Percentiles rank a stretch among this genome's conserved stretches.
Conservation (phyloP, 176 grass and related monocot species). For the Triticum aestivum region DNA sequence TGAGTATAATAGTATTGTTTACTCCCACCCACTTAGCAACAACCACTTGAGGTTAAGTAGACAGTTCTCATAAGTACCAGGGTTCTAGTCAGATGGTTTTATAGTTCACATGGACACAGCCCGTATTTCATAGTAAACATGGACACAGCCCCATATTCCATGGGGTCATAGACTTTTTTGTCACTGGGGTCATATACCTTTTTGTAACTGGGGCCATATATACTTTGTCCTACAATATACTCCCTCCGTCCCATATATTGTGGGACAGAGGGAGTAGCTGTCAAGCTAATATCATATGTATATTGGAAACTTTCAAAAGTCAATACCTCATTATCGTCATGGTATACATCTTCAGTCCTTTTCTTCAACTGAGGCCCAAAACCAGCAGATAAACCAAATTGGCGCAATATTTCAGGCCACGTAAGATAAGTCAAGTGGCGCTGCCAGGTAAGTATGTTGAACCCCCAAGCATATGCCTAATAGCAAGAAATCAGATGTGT, state of each 20-base stretch:
- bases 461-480: constrained; percentile 91
- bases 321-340: constrained; percentile 77
- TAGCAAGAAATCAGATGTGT: constrained; percentile 23
- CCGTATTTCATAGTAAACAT: not conserved
- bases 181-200: not conserved
- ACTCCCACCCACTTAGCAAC: not conserved
- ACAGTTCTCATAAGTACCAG: not conserved
- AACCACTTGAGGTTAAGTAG: not conserved
- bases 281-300: not conserved
- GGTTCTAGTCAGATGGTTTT: not conserved
- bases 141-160: not conserved
- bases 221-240: not conserved
- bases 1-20: not conserved
- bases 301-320: constrained; percentile 1
- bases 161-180: not conserved
- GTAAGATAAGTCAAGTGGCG: constrained; percentile 75
- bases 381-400: constrained; percentile 87
- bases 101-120: not conserved
- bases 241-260: no score
- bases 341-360: constrained; percentile 48
- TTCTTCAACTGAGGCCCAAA: constrained; percentile 84
- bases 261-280: no score
- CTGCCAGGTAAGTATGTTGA: constrained; percentile 86
- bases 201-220: not conserved
- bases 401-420: constrained; percentile 91